Evolutionary conservation across 1,284 basidiomycete genomes (phyloP).

Genomic region (Melampsora americana): DNA sequence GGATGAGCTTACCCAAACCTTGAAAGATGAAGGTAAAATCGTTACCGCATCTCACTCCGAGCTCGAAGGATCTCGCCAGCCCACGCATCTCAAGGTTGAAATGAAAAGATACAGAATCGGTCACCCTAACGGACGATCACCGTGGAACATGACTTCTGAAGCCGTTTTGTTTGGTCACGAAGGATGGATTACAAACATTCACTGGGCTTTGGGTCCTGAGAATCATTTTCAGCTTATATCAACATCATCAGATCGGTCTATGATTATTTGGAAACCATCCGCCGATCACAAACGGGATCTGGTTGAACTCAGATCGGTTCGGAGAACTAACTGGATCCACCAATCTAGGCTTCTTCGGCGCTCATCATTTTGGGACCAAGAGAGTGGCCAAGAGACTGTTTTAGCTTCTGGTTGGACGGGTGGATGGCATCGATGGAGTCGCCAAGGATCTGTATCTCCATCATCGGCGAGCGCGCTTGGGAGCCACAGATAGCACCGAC

Average conservation of each 20-base stretch:
- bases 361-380: slow-evolving; percentile 63
- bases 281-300: slow-evolving; percentile 59
- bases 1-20: slow-evolving; percentile 60
- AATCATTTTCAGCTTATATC: slow-evolving; percentile 66
- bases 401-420: slow-evolving; percentile 88
- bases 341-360: slow-evolving; percentile 82
- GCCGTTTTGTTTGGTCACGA: slow-evolving; percentile 89
- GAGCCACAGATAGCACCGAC: slow-evolving; percentile 69
- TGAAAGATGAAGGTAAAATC: slow-evolving; percentile 77
- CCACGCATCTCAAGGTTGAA: slow-evolving; percentile 58
- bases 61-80: slow-evolving; percentile 71
- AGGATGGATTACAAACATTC: slow-evolving; percentile 77
- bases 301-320: slow-evolving; percentile 83
- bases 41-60: slow-evolving; percentile 43
- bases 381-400: slow-evolving; percentile 61
- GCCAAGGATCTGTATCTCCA: slow-evolving; percentile 52
- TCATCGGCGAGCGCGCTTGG: slow-evolving; percentile 60
- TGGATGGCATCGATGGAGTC: slow-evolving; percentile 77
- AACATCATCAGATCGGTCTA: slow-evolving; percentile 83
- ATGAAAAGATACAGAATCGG: slow-evolving; percentile 50
- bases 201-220: slow-evolving; percentile 61
- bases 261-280: slow-evolving; percentile 80
- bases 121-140: slow-evolving; percentile 55
- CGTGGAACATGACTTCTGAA: slow-evolving; percentile 76
- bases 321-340: slow-evolving; percentile 80